Evolutionary conservation across 345 rosid species (phyloP).

Genomic region (Hypericum androsaemum): DNA sequence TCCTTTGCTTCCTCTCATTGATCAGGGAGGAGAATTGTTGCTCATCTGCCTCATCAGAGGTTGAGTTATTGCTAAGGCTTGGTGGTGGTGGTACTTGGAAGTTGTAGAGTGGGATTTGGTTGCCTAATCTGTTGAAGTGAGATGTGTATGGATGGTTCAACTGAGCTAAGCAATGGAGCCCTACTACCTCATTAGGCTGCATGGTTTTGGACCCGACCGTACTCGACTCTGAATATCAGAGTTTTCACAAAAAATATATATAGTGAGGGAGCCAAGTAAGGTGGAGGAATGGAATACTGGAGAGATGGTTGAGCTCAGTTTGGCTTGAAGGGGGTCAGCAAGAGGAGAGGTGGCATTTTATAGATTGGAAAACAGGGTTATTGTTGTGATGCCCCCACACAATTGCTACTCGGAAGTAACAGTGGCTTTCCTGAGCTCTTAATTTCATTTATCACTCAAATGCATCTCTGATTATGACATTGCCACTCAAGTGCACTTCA

Average conservation of each 20-base stretch:
- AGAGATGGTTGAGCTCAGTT: background rate
- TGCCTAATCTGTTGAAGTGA: constrained; percentile 23
- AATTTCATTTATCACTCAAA: constrained; percentile 10
- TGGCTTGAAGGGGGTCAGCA: constrained; percentile 17
- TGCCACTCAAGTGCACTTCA: no score
- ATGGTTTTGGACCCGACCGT: constrained; percentile 20
- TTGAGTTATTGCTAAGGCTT: constrained; percentile 53
- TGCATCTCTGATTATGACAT: no score
- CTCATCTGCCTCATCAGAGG: constrained; percentile 78
- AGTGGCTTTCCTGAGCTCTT: constrained; percentile 2
- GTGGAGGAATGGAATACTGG: no score
- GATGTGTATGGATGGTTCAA: constrained; percentile 21
- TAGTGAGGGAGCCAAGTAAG: no score
- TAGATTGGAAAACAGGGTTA: constrained; percentile 25
- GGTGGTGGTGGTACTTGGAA: constrained; percentile 28
- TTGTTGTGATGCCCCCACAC: constrained; percentile 32
- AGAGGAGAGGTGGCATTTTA: constrained; percentile 32
- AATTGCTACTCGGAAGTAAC: constrained; percentile 22
- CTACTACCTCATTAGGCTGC: constrained; percentile 51
- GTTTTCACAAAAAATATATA: no score
- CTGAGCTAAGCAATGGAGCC: constrained; percentile 33
- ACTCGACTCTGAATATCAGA: background rate
- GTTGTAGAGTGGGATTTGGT: constrained; percentile 19
- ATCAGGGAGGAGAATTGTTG: constrained; percentile 38
- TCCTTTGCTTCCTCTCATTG: constrained; percentile 77